Evolutionary conservation across 768 basidiomycete genomes (phyloP).

Genomic region (Tricholoma furcatifolium): DNA sequence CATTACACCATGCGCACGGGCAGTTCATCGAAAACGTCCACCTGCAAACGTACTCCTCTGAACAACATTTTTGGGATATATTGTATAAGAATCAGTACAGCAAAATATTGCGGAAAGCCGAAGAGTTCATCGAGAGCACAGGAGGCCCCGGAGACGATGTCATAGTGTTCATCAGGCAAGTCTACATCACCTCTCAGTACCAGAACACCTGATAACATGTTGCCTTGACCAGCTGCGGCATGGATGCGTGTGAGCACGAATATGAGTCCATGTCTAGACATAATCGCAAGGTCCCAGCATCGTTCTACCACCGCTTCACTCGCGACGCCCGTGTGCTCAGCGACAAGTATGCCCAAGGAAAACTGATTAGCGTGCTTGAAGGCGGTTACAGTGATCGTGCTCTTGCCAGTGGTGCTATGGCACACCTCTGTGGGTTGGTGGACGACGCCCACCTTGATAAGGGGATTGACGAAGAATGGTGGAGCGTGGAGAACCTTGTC

Average conservation of each 20-base stretch:
- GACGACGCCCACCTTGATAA: constrained; percentile 30
- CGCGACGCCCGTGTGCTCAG: constrained; percentile 67
- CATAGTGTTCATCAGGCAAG: constrained; percentile 83
- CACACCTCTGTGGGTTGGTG: constrained; percentile 72
- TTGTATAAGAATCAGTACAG: constrained; percentile 71
- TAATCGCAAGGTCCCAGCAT: constrained; percentile 80
- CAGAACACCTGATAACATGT: background rate
- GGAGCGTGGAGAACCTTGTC: constrained; percentile 56
- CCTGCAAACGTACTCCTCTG: constrained; percentile 67
- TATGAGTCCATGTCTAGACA: constrained; percentile 90
- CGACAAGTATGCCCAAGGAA: constrained; percentile 60
- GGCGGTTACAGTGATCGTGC: constrained; percentile 95
- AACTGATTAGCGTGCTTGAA: constrained; percentile 86
- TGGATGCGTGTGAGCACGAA: constrained; percentile 95
- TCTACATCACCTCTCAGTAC: background rate
- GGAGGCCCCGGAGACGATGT: constrained; percentile 66
- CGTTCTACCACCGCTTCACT: constrained; percentile 85
- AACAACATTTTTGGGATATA: constrained; percentile 71
- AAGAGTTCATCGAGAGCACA: constrained; percentile 67
- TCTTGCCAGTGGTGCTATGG: constrained; percentile 78
- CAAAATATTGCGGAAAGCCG: constrained; percentile 62
- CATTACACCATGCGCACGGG: constrained; percentile 75
- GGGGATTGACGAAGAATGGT: constrained; percentile 57
- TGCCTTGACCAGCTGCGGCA: constrained; percentile 68
- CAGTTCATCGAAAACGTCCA: constrained; percentile 90